Percentiles rank a stretch among this genome's conserved stretches.
phyloP scores from a whole-genome alignment of 2,329 filamentous ascomycete species.

The Cordyceps sp. region DNA sequence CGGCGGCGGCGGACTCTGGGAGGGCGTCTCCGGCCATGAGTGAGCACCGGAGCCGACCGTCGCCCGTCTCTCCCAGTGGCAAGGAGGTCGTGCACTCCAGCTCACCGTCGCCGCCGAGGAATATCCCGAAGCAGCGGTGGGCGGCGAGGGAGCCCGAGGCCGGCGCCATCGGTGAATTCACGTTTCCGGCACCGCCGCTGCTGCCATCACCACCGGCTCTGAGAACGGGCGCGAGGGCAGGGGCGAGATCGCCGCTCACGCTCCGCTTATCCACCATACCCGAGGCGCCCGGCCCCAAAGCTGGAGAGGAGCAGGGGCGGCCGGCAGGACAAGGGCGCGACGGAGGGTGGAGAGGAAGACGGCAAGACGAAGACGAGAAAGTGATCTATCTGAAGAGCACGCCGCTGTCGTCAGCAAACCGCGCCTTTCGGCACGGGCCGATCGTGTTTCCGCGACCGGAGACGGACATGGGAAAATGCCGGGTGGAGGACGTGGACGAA shows the following conservation, averaged over 20 bases:
- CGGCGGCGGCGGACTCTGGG: background rate
- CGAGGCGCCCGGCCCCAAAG: slow-evolving; percentile 5
- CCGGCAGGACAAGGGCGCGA: background rate
- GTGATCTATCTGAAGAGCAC: slow-evolving; percentile 31
- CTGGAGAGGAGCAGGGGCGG: background rate
- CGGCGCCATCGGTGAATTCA: no score
- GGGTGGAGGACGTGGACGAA: slow-evolving; percentile 21
- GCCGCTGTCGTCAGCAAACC: slow-evolving; percentile 29
- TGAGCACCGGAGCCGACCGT: no score
- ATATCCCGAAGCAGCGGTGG: no score
- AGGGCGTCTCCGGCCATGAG: background rate
- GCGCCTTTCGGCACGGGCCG: slow-evolving; percentile 35
- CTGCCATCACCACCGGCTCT: slow-evolving; percentile 5
- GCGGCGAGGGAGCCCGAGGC: no score
- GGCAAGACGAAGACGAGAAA: slow-evolving; percentile 19
- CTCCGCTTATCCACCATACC: slow-evolving; percentile 10
- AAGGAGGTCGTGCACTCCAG: no score
- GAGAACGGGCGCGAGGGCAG: slow-evolving; percentile 8
- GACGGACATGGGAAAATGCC: slow-evolving; percentile 11
- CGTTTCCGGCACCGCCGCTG: background rate
- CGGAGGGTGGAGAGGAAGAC: background rate
- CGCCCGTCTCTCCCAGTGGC: no score
- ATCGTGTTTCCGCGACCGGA: slow-evolving; percentile 34
- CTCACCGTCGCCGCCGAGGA: no score
- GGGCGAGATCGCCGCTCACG: background rate